Evolutionary conservation across 345 rosid genomes (phyloP).

Genomic region (Eutrema heterophyllum): DNA sequence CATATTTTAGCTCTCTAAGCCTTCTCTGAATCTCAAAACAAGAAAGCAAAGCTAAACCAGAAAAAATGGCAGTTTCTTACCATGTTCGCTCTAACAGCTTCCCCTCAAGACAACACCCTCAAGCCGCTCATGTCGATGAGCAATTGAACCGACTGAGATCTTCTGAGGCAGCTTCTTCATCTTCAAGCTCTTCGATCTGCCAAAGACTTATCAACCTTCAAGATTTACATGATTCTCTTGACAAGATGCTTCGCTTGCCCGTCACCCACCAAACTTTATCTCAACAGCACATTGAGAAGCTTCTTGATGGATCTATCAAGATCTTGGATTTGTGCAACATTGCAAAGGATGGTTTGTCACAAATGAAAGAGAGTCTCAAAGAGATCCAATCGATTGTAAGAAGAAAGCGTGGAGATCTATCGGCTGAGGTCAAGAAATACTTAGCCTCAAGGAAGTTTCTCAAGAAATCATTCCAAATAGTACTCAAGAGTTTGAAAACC

Average conservation of each 20-base stretch:
- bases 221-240: conserved; percentile 28
- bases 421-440: conserved; percentile 33
- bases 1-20: background rate
- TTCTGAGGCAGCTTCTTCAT: conserved; percentile 27
- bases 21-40: conserved; percentile 3
- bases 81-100: conserved; percentile 53
- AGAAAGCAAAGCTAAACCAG: background rate
- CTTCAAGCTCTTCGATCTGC: conserved; percentile 24
- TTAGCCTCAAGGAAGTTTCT: conserved; percentile 36
- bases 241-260: conserved; percentile 28
- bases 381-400: conserved; percentile 31
- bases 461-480: conserved; percentile 39
- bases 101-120: conserved; percentile 44
- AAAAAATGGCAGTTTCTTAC: conserved; percentile 39
- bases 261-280: conserved; percentile 16
- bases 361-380: conserved; percentile 25
- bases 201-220: conserved; percentile 22
- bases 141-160: conserved; percentile 34
- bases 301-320: conserved; percentile 34
- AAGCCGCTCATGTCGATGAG: conserved; percentile 32
- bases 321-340: conserved; percentile 31
- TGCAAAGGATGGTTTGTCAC: conserved; percentile 25
- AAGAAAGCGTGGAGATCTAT: conserved; percentile 22
- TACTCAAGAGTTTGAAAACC: conserved; percentile 24
- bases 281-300: conserved; percentile 29